phyloP scores from a whole-genome alignment of 257 asterid species.

The Primulina eburnea region DNA sequence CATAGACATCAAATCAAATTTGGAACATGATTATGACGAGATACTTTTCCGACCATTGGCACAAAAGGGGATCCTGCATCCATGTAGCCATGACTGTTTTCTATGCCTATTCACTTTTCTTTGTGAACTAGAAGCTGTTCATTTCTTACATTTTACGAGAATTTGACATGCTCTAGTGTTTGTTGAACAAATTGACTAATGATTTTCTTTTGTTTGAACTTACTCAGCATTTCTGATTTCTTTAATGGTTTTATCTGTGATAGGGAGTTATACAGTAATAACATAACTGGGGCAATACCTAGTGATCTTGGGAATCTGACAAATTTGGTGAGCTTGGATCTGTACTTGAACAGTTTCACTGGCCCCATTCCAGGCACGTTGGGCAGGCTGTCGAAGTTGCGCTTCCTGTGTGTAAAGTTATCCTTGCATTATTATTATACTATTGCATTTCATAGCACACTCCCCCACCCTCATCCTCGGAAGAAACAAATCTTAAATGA shows the following conservation, averaged over 20 bases:
- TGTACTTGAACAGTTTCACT: slow-evolving; percentile 78
- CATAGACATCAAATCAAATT: not conserved
- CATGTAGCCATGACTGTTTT: not conserved
- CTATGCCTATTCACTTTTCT: not conserved
- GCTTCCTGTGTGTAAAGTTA: slow-evolving; percentile 77
- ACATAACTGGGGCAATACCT: slow-evolving; percentile 83
- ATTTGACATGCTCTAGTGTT: not conserved
- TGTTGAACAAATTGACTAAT: not conserved
- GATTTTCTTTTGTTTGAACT: slow-evolving; percentile 20
- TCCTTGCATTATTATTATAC: slow-evolving; percentile 24
- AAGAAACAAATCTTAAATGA: too few relatives aligned
- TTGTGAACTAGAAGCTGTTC: not conserved
- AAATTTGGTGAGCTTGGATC: slow-evolving; percentile 98
- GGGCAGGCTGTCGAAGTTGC: slow-evolving; percentile 81
- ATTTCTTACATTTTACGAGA: not conserved
- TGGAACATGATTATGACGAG: not conserved
- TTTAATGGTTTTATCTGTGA: slow-evolving; percentile 16
- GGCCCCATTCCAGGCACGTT: slow-evolving; percentile 89
- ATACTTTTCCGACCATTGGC: not conserved
- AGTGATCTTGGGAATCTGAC: slow-evolving; percentile 91
- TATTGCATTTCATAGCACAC: not conserved
- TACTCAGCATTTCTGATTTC: slow-evolving; percentile 4
- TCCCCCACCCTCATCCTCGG: not conserved
- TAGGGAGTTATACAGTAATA: slow-evolving; percentile 96
- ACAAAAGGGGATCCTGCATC: not conserved